phyloP scores from a whole-genome alignment of 495 filamentous ascomycete genomes.

The Apiosordaria backusii region DNA sequence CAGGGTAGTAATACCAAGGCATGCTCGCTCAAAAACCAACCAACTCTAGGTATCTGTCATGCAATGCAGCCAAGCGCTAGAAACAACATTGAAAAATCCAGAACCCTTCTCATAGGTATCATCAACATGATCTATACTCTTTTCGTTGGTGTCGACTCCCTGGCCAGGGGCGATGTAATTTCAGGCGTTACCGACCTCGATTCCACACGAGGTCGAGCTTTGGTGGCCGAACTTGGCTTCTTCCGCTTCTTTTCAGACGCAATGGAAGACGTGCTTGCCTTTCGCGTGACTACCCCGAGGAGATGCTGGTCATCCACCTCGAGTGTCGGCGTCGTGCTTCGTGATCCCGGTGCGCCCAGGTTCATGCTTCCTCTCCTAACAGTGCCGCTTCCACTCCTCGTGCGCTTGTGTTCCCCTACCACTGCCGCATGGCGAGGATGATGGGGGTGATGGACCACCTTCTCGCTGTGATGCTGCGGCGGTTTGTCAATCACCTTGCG shows the following conservation, averaged over 20 bases:
- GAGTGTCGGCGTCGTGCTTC: constrained; percentile 45
- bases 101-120: background rate
- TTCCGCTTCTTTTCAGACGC: constrained; percentile 50
- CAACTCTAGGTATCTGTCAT: background rate
- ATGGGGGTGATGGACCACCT: constrained; percentile 26
- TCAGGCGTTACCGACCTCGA: constrained; percentile 51
- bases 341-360: constrained; percentile 38
- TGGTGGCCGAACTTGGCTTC: constrained; percentile 36
- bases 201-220: constrained; percentile 40
- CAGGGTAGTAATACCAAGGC: background rate
- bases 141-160: background rate
- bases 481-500: constrained; percentile 39
- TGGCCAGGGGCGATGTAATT: constrained; percentile 48
- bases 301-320: constrained; percentile 40
- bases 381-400: constrained; percentile 45
- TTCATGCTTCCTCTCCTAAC: constrained; percentile 47
- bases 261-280: constrained; percentile 45
- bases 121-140: constrained; percentile 13
- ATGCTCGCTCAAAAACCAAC: background rate
- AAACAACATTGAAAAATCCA: background rate
- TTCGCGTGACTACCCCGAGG: constrained; percentile 34
- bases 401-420: constrained; percentile 43
- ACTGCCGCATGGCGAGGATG: constrained; percentile 39
- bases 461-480: constrained; percentile 30
- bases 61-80: background rate